phyloP scores from a whole-genome alignment of 495 filamentous ascomycete genomes.

The Cercophora scortea region DNA sequence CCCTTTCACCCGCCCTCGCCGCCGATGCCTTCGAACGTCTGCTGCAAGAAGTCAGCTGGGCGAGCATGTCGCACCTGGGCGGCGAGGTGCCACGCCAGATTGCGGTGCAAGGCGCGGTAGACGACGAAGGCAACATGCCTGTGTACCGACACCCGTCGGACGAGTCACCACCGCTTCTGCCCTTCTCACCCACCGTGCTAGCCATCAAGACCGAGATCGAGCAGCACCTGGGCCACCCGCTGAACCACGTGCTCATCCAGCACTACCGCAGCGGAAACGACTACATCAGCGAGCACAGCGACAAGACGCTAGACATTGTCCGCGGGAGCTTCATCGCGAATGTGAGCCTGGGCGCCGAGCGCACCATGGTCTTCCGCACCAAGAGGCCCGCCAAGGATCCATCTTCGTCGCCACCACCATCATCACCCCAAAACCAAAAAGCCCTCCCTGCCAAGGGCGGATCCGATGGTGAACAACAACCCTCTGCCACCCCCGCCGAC shows the following conservation, averaged over 20 bases:
- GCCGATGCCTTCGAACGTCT: constrained; percentile 62
- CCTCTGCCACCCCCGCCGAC: not conserved
- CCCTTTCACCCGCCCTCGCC: constrained; percentile 47
- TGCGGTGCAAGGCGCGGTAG: constrained; percentile 72
- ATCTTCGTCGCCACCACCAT: constrained; percentile 2
- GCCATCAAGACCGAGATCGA: constrained; percentile 61
- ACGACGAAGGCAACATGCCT: constrained; percentile 68
- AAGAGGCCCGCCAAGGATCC: constrained; percentile 50
- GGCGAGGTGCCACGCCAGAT: constrained; percentile 93
- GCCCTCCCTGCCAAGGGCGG: constrained; percentile 17
- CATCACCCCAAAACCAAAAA: not conserved
- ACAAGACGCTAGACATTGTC: constrained; percentile 92
- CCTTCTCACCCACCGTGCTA: constrained; percentile 66
- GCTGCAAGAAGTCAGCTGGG: constrained; percentile 73
- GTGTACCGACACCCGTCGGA: constrained; percentile 93
- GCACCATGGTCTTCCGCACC: constrained; percentile 82
- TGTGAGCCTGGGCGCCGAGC: constrained; percentile 82
- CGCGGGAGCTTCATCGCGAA: constrained; percentile 79
- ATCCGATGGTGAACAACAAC: constrained; percentile 1
- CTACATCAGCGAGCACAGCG: constrained; percentile 92
- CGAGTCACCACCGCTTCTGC: constrained; percentile 69
- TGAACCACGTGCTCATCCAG: constrained; percentile 93
- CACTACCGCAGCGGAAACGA: constrained; percentile 87
- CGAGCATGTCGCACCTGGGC: constrained; percentile 84
- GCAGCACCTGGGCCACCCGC: constrained; percentile 61